Evolutionary conservation across 208 protist species (phyloP).

Genomic region (Paratrypanosoma confusum): DNA sequence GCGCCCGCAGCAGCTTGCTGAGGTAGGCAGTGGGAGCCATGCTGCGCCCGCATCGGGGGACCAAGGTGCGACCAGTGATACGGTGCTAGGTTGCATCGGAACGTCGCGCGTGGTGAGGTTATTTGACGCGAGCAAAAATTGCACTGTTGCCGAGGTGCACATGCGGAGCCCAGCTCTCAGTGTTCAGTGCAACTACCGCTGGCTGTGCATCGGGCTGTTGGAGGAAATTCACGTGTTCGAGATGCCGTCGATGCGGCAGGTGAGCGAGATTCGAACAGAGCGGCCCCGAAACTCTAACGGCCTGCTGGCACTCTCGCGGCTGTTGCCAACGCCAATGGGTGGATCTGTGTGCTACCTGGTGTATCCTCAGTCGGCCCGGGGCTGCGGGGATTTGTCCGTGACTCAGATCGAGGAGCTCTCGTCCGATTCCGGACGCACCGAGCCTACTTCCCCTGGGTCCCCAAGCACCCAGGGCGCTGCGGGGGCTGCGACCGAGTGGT

Average conservation of each 20-base stretch:
- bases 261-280: constrained; percentile 38
- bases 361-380: constrained; percentile 20
- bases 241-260: constrained; percentile 28
- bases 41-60: no score
- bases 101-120: no score
- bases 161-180: constrained; percentile 38
- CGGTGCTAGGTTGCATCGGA: no score
- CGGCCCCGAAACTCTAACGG: constrained; percentile 27
- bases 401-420: constrained; percentile 4
- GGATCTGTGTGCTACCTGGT: constrained; percentile 18
- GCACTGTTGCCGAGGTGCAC: constrained; percentile 38
- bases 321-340: constrained; percentile 8
- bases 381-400: constrained; percentile 18
- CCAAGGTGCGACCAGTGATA: no score
- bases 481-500: constrained; percentile 17
- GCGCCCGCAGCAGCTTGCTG: no score
- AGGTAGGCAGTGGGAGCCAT: no score
- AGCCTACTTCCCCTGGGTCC: not conserved
- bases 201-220: constrained; percentile 28
- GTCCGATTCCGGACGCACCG: constrained; percentile 1
- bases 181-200: constrained; percentile 27
- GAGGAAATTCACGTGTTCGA: constrained; percentile 61
- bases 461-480: not conserved
- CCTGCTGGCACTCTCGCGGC: constrained; percentile 28
- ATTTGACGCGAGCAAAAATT: constrained; percentile 25